phyloP scores from a whole-genome alignment of 345 rosid genomes.

The Populus nigra region DNA sequence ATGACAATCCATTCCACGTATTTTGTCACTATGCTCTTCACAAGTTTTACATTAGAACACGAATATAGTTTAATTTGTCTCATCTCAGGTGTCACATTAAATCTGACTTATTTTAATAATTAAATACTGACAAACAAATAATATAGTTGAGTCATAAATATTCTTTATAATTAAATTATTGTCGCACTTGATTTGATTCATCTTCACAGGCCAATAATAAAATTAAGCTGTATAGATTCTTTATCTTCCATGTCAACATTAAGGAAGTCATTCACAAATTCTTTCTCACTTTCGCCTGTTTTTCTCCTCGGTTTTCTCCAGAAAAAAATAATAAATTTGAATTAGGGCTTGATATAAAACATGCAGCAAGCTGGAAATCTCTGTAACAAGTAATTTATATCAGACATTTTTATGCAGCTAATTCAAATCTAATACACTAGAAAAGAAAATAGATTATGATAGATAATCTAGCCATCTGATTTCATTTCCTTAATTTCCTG shows the following conservation, averaged over 20 bases:
- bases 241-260: neutral
- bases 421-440: neutral
- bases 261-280: neutral
- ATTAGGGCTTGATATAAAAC: neutral
- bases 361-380: neutral
- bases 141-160: too few relatives aligned
- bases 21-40: neutral
- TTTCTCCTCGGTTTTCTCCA: neutral
- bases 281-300: neutral
- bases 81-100: neutral
- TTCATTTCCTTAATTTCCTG: neutral
- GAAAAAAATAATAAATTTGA: neutral
- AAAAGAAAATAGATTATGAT: neutral
- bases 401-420: neutral
- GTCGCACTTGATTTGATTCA: neutral
- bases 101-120: neutral
- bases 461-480: neutral
- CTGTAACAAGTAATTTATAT: neutral
- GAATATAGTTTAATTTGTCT: neutral
- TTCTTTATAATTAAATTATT: neutral
- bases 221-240: too few relatives aligned
- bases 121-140: too few relatives aligned
- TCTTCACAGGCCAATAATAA: too few relatives aligned
- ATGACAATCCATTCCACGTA: neutral
- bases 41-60: neutral